Evolutionary conservation across 345 rosid species (phyloP), one percentile per base, ranked within the genome.

Genomic region (Salix brachista): DNA sequence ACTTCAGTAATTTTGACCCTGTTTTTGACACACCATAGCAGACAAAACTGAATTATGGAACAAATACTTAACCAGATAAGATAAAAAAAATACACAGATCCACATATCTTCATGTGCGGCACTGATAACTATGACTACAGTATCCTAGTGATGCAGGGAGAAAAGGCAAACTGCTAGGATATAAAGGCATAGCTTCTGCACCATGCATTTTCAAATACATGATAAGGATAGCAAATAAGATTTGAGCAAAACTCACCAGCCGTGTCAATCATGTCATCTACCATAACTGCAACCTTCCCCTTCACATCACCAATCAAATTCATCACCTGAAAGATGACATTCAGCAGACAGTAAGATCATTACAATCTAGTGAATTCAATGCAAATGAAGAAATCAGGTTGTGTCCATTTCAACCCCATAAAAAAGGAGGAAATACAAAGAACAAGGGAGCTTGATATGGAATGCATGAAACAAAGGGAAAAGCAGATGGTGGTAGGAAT

Each of bases 221-320:
- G 60, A 56, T 80, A 71, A 25, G 1, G 75, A 71, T 26, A 72
- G 13, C 41, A 71, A 66, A 75, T 21, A 46, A 42, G 17, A 71
- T 70, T 62, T 39, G 52, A 61, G 61, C 19, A 73, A 71, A 76
- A 77, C 87, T 83, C 79, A 92, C 99, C 99, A 8, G 98, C 99
- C 42, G 99, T 93, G 79, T 96, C 98, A 78, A 96, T 96, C 99
- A 96, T 95, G 86, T 96, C 97, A 82, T 93, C 98, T 79, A 93
- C 97, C 97, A 96, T 90, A 65, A 96, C 94, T 12, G 98, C 99
- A 74, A 93, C 97, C 83, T 93, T 96, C 42, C 99, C 99, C 85
- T 85, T 93, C 36, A 93, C 99, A 85, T 91, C 98, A 71, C 99
- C 97, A 3, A 95, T 95, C 87, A 95, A 85, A 83, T 95, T 95